phyloP scores from a whole-genome alignment of 1,284 basidiomycete species.

The Agaricales sp. region DNA sequence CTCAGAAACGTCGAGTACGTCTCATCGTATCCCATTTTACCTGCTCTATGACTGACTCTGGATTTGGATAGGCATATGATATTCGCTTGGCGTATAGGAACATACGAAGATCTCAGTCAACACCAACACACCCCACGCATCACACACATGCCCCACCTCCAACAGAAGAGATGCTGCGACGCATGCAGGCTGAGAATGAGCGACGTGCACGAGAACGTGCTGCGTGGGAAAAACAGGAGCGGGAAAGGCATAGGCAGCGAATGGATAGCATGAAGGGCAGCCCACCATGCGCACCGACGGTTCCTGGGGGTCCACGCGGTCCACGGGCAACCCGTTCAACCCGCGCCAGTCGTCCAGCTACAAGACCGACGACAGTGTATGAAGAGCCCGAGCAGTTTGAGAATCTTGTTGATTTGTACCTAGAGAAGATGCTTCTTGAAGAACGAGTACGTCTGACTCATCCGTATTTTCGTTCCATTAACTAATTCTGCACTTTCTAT shows the following conservation, averaged over 20 bases:
- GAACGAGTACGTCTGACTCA: neutral
- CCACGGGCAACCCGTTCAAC: no score
- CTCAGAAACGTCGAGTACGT: conserved; percentile 4
- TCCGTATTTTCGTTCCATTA: neutral
- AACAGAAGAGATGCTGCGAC: neutral
- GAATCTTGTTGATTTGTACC: neutral
- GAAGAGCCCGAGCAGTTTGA: neutral
- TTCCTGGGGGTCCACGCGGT: neutral
- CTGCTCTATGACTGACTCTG: neutral
- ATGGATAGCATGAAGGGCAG: neutral
- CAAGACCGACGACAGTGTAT: neutral
- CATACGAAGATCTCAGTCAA: neutral
- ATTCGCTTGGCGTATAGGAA: conserved; percentile 1
- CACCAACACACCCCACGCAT: neutral
- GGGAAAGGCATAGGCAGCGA: neutral
- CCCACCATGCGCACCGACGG: neutral
- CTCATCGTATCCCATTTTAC: neutral
- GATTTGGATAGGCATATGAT: neutral
- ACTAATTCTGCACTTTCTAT: neutral
- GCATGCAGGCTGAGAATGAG: neutral
- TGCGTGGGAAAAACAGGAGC: neutral
- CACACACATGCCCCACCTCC: neutral
- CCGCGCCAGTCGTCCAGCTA: neutral
- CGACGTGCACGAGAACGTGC: neutral
- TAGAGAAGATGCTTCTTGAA: neutral